Conservation (phyloP, 1,284 basidiomycete genomes). For the Sporisorium reilianum region DNA sequence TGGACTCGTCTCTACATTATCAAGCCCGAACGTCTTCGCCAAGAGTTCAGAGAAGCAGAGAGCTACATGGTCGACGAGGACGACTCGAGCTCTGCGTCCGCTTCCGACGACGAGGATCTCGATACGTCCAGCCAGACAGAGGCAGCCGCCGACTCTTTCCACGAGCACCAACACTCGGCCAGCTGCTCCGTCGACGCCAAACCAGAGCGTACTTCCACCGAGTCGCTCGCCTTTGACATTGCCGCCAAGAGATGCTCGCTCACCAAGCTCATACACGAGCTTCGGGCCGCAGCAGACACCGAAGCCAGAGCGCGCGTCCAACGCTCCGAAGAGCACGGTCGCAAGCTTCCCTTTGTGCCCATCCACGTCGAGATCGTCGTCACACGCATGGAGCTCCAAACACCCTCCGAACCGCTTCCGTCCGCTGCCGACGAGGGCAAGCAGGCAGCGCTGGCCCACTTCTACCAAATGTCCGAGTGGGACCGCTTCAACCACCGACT, state of each 20-base stretch:
- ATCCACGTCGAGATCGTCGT: slow-evolving; percentile 49
- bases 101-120: slow-evolving; percentile 16
- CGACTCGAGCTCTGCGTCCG: slow-evolving; percentile 24
- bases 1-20: slow-evolving; percentile 54
- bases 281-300: slow-evolving; percentile 39
- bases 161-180: slow-evolving; percentile 23
- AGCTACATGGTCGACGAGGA: slow-evolving; percentile 47
- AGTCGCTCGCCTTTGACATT: slow-evolving; percentile 35
- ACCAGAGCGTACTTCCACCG: no score
- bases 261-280: slow-evolving; percentile 38
- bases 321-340: slow-evolving; percentile 25
- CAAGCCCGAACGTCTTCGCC: slow-evolving; percentile 41
- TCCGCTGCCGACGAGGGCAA: background rate
- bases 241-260: slow-evolving; percentile 50
- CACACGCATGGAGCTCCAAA: slow-evolving; percentile 45
- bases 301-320: slow-evolving; percentile 27
- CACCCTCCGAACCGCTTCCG: slow-evolving; percentile 20
- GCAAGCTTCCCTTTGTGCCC: slow-evolving; percentile 12
- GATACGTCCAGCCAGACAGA: slow-evolving; percentile 7
- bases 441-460: slow-evolving; percentile 11
- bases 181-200: slow-evolving; percentile 2
- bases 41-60: slow-evolving; percentile 60
- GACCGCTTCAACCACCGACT: slow-evolving; percentile 47
- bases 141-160: slow-evolving; percentile 8
- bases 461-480: slow-evolving; percentile 48